A percentile compares a stretch with the other conserved stretches of the same genome.
These are phyloP conservation scores for Herpetospermum pedunculosum DNA, from an alignment of 306 rosid genomes.

Conservation along the genomic window DNA sequence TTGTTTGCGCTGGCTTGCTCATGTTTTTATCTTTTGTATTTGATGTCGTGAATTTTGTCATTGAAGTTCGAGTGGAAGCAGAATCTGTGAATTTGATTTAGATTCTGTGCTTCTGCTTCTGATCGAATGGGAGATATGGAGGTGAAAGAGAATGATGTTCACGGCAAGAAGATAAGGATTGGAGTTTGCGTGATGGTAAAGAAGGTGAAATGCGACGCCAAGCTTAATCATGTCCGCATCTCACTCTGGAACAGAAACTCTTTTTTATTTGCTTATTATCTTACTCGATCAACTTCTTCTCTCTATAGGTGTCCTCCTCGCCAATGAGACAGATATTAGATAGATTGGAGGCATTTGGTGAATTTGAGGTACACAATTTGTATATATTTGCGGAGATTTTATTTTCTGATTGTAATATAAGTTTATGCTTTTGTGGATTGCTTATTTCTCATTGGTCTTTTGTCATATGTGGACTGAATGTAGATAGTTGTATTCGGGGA, in stretches of 20 bases:
- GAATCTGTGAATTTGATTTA: constrained; percentile 7
- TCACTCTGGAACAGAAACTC: constrained; percentile 10
- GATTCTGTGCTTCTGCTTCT: constrained; percentile 12
- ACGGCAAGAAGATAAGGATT: constrained; percentile 41
- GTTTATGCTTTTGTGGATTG: neutral
- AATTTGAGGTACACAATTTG: constrained; percentile 77
- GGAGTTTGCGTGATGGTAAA: constrained; percentile 99
- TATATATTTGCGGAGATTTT: neutral
- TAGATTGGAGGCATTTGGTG: constrained; percentile 78
- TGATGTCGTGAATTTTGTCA: neutral
- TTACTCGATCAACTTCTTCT: constrained; percentile 13
- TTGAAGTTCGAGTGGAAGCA: neutral
- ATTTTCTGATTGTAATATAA: neutral
- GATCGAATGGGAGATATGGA: constrained; percentile 10
- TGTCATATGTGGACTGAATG: constrained; percentile 12
- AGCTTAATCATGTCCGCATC: constrained; percentile 27
- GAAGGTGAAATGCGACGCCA: constrained; percentile 97
- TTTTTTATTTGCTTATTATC: neutral
- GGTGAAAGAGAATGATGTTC: constrained; percentile 20
- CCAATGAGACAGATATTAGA: constrained; percentile 93
- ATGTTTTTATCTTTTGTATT: neutral
- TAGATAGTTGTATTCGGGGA: constrained; percentile 78
- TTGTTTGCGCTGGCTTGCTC: neutral
- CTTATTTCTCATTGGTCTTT: constrained; percentile 5
- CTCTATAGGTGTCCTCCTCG: constrained; percentile 61